A percentile compares a stretch with the other conserved stretches of the same genome.
phyloP scores from a whole-genome alignment of 306 rosid genomes.

The Styphnolobium japonicum region DNA sequence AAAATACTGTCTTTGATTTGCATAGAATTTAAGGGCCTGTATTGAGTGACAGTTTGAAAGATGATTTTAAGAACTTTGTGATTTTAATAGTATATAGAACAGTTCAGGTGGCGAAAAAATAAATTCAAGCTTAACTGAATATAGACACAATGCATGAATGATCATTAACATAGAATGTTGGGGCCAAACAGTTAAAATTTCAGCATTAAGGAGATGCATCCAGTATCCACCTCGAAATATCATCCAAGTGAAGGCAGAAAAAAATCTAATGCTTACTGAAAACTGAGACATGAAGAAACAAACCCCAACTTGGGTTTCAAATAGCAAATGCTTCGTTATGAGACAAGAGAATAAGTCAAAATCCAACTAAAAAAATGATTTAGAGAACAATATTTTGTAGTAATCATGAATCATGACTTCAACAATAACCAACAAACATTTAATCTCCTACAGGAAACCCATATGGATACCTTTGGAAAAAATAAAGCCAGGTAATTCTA shows the following conservation, averaged over 20 bases:
- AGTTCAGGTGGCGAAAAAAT: slow-evolving; percentile 3
- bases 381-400: background rate
- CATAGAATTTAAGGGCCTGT: slow-evolving; percentile 78
- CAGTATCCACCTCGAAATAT: background rate
- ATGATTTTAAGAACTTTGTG: background rate
- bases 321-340: background rate
- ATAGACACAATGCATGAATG: slow-evolving; percentile 13
- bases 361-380: background rate
- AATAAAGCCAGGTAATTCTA: background rate
- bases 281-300: background rate
- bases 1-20: slow-evolving; percentile 55
- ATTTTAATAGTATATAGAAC: slow-evolving; percentile 10
- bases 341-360: background rate
- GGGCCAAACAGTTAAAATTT: background rate
- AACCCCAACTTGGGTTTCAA: background rate
- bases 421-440: background rate
- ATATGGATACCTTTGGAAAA: background rate
- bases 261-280: background rate
- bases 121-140: background rate
- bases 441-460: background rate
- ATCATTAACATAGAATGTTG: background rate
- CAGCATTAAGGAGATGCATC: background rate
- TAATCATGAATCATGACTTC: background rate
- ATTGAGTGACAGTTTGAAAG: slow-evolving; percentile 20
- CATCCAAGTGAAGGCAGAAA: background rate